Evolutionary conservation across 768 basidiomycete genomes (phyloP).

Genomic region (Russula abietina): DNA sequence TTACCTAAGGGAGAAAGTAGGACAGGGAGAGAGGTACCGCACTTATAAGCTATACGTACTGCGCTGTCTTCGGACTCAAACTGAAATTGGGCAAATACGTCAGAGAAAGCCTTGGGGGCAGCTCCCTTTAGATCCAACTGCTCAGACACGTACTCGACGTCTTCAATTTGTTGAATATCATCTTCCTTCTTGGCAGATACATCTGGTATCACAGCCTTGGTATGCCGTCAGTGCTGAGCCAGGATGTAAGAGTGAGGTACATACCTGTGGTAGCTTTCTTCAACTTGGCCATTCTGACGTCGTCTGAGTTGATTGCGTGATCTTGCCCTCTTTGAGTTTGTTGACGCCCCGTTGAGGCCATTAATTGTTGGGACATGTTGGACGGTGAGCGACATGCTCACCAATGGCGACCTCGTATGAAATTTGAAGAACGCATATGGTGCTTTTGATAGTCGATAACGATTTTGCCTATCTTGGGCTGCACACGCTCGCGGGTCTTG

Average conservation of each 20-base stretch:
- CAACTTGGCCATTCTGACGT: conserved; percentile 72
- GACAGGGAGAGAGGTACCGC: background rate
- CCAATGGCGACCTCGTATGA: too few species aligned
- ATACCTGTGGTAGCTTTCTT: conserved; percentile 49
- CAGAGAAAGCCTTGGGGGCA: conserved; percentile 81
- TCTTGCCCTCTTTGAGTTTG: conserved; percentile 47
- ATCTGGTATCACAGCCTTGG: conserved; percentile 35
- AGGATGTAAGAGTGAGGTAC: conserved; percentile 23
- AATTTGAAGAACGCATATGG: too few species aligned
- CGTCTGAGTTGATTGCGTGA: conserved; percentile 84
- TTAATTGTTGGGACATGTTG: conserved; percentile 26
- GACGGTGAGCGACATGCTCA: conserved; percentile 31
- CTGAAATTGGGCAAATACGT: conserved; percentile 92
- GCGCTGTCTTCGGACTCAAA: conserved; percentile 49
- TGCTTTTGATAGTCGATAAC: too few species aligned
- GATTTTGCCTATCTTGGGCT: too few species aligned
- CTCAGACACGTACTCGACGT: conserved; percentile 85
- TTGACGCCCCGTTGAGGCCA: conserved; percentile 33
- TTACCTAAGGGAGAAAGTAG: conserved; percentile 11
- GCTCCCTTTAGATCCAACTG: conserved; percentile 69
- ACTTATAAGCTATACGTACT: conserved; percentile 43
- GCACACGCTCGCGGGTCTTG: too few species aligned
- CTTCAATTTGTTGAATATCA: conserved; percentile 31
- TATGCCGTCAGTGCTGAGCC: conserved; percentile 11
- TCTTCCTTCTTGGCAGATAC: conserved; percentile 34